phyloP scores from a whole-genome alignment of 2,329 filamentous ascomycete species.

The Paraphaeosphaeria minitans region DNA sequence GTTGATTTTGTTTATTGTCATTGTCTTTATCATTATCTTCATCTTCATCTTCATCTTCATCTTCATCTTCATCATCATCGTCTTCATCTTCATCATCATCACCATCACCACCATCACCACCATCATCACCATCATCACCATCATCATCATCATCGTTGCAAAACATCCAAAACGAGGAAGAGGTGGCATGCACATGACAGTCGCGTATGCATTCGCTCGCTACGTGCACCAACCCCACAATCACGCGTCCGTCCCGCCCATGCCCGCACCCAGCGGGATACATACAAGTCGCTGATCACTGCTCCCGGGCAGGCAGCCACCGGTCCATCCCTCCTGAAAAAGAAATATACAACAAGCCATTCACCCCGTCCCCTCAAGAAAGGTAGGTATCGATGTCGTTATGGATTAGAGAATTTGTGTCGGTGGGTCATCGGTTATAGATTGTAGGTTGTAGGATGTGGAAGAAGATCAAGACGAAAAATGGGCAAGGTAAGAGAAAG shows the following conservation, averaged over 20 bases:
- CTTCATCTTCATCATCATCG: too few species aligned
- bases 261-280: background rate
- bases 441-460: slow-evolving; percentile 16
- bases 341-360: slow-evolving; percentile 10
- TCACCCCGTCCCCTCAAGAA: background rate
- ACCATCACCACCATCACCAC: too few species aligned
- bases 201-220: background rate
- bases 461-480: slow-evolving; percentile 19
- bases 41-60: too few species aligned
- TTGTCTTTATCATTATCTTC: too few species aligned
- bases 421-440: slow-evolving; percentile 10
- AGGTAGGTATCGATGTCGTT: slow-evolving; percentile 16
- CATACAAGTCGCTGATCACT: background rate
- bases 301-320: background rate
- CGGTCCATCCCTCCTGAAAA: background rate
- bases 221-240: background rate
- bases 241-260: background rate
- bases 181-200: background rate
- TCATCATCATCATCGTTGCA: too few species aligned
- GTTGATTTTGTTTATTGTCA: too few species aligned
- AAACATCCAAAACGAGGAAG: background rate
- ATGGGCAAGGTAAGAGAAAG: slow-evolving; percentile 9
- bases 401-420: slow-evolving; percentile 10
- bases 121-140: too few species aligned
- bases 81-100: too few species aligned